A percentile compares a stretch with the other conserved stretches of the same genome.
Evolutionary conservation across 257 asterid genomes (phyloP).

Genomic region (Knoxia roxburghii): DNA sequence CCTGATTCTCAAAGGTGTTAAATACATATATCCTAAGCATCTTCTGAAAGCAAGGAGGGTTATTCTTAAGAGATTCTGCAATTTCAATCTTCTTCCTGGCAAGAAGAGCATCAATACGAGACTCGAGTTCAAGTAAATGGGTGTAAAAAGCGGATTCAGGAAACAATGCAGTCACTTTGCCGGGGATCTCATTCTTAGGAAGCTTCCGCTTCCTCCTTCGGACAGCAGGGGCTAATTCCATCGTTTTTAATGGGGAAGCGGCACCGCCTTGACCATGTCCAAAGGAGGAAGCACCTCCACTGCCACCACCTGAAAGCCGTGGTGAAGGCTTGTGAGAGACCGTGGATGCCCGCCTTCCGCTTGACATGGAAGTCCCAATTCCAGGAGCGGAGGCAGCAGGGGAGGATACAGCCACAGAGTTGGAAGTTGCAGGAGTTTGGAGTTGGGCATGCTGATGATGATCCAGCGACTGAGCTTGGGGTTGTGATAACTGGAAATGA

Average conservation of each 20-base stretch:
- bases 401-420: slow-evolving; percentile 33
- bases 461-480: slow-evolving; percentile 31
- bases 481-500: slow-evolving; percentile 54
- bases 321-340: slow-evolving; percentile 59
- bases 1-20: slow-evolving; percentile 32
- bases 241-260: slow-evolving; percentile 80
- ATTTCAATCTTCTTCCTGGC: slow-evolving; percentile 61
- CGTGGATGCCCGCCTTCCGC: slow-evolving; percentile 37
- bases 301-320: slow-evolving; percentile 51
- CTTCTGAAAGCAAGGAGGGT: slow-evolving; percentile 28
- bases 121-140: slow-evolving; percentile 67
- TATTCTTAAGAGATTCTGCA: slow-evolving; percentile 23
- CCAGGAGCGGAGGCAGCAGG: slow-evolving; percentile 49
- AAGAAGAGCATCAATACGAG: slow-evolving; percentile 65
- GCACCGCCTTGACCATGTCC: slow-evolving; percentile 47
- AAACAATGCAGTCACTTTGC: slow-evolving; percentile 51
- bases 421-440: slow-evolving; percentile 25
- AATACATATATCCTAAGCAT: slow-evolving; percentile 35
- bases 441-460: slow-evolving; percentile 31
- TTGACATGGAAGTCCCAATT: slow-evolving; percentile 21
- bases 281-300: slow-evolving; percentile 17
- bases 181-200: slow-evolving; percentile 54
- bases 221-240: slow-evolving; percentile 85
- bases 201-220: slow-evolving; percentile 61
- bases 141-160: slow-evolving; percentile 83